phyloP scores from a whole-genome alignment of 1,139 yeast genomes.

The Sugiyamaella neomexicana region DNA sequence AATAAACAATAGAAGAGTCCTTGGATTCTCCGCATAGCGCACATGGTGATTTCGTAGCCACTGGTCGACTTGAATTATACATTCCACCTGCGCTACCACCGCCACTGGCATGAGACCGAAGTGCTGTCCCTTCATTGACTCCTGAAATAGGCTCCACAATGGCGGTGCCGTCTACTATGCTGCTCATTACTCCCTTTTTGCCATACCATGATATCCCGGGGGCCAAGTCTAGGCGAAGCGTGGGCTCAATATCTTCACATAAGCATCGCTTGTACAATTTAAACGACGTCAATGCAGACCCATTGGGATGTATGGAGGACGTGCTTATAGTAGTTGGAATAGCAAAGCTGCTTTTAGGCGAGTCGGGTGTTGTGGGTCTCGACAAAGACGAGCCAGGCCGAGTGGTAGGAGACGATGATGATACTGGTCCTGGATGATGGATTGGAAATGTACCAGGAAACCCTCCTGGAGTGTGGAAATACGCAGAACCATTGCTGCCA shows the following conservation, averaged over 20 bases:
- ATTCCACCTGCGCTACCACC: slow-evolving; percentile 1
- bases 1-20: slow-evolving; percentile 68
- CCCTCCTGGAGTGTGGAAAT: slow-evolving; percentile 14
- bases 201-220: slow-evolving; percentile 62
- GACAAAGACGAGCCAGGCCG: slow-evolving; percentile 3
- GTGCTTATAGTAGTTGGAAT: neutral
- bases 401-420: slow-evolving; percentile 8
- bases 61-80: slow-evolving; percentile 51
- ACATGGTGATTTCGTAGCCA: slow-evolving; percentile 74
- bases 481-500: slow-evolving; percentile 1
- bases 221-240: slow-evolving; percentile 58
- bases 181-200: slow-evolving; percentile 59
- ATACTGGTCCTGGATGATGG: neutral
- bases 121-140: slow-evolving; percentile 55
- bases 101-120: slow-evolving; percentile 11
- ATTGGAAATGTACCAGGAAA: slow-evolving; percentile 15
- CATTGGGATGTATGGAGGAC: slow-evolving; percentile 9
- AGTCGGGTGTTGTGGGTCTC: slow-evolving; percentile 16
- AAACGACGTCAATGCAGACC: slow-evolving; percentile 49
- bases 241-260: slow-evolving; percentile 78
- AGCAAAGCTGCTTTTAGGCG: slow-evolving; percentile 13
- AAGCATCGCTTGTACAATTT: slow-evolving; percentile 65
- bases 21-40: slow-evolving; percentile 79
- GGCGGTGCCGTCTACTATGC: slow-evolving; percentile 77
- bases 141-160: slow-evolving; percentile 87